Evolutionary conservation across 148 eudicot species (phyloP).

Genomic region (Chenopodium berlandieri): DNA sequence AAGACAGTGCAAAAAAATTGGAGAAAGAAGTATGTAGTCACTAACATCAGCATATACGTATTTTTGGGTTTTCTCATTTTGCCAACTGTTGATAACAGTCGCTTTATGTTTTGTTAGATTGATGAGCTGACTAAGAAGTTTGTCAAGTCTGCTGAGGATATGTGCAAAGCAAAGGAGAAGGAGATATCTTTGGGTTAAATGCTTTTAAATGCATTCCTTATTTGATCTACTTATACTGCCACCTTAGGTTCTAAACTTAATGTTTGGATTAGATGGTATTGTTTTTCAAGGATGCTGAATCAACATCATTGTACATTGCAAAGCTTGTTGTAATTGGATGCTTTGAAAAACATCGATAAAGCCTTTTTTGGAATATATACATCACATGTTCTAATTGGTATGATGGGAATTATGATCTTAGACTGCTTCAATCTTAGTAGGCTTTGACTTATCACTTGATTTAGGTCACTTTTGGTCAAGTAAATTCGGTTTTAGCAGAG

Average conservation of each 20-base stretch:
- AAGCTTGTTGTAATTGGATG: neutral
- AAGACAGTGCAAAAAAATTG: constrained; percentile 75
- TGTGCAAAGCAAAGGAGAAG: constrained; percentile 52
- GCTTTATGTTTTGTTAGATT: constrained; percentile 24
- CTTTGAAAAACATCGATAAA: neutral
- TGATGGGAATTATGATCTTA: neutral
- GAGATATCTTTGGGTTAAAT: constrained; percentile 40
- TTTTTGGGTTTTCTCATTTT: neutral
- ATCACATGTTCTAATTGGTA: neutral
- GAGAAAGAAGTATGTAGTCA: constrained; percentile 78
- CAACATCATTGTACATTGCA: neutral
- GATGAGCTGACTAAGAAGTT: constrained; percentile 50
- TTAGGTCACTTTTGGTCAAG: neutral
- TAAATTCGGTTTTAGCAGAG: neutral
- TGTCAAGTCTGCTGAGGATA: constrained; percentile 50
- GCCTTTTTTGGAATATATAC: neutral
- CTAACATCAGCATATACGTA: neutral
- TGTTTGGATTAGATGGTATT: neutral
- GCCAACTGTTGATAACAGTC: neutral
- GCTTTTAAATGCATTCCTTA: neutral
- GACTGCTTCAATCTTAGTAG: neutral
- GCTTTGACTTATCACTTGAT: neutral
- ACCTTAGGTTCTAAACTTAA: constrained; percentile 2
- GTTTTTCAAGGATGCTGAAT: constrained; percentile 5
- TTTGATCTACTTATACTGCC: neutral